Evolutionary conservation across 2,329 filamentous ascomycete species (phyloP), one percentile per base, ranked within the genome.

Genomic region (Diaporthe longicolla): DNA sequence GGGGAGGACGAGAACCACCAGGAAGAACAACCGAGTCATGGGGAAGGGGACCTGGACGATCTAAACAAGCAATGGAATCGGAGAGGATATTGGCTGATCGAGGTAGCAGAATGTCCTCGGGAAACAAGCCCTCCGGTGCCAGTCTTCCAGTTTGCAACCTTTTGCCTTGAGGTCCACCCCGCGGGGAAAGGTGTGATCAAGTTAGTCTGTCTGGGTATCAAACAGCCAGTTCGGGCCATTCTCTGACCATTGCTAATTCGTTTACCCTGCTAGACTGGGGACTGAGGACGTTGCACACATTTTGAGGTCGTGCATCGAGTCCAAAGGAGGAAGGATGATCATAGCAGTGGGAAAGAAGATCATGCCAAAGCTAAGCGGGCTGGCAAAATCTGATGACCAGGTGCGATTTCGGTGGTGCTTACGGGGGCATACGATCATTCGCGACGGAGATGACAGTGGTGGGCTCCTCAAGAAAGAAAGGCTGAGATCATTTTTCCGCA

Each of bases 101-200:
- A 54, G 32, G 63, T 21, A 54, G 15, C 11, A 40, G 10, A 26
- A 29, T 8, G 2, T 52, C 10, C 7, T 8, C 21, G 11, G 32
- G 8, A 35, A 0, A 8, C 5, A 40, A 37, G 32, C 15, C 9
- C 15, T 40, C 32, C 63, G 6, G 24, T 54, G 13, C 63, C 63
- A 26, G 48, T 68, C 3, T 54, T 68, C 32, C 63, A 68, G n/a
- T 68, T 40, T 4, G 63, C 48, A 54, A 68, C 63, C 7, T 48
- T 54, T 24, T n/a, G 63, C 3, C 63, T 68, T 19, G 63, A 68
- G 63, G 29, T 68, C 3, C 17, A 68, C 32, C 48, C 63, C 0
- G 15, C 3, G 1, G n/a, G 29, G 1, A 26, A 21, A 4, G 63
- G 45, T 13, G 35, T 19, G 48, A 54, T 68, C 63, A 52, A 15